Percentiles rank a stretch among this genome's conserved stretches.
Evolutionary conservation across 2,329 filamentous ascomycete genomes (phyloP).

Genomic region (Diaporthe helianthi): DNA sequence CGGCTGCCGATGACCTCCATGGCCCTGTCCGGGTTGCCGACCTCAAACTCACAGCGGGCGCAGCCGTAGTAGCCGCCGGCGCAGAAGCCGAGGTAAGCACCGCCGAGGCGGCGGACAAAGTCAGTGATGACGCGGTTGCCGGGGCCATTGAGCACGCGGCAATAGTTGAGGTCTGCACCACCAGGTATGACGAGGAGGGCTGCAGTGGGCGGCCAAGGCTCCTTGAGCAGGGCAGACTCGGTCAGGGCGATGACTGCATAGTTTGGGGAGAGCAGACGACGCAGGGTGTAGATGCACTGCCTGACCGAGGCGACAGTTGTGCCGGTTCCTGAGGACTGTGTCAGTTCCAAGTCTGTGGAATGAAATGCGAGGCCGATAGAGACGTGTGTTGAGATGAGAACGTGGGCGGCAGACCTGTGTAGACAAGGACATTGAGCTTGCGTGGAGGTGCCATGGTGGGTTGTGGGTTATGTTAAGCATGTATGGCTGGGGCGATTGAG

Average conservation of each 20-base stretch:
- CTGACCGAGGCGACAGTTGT: slow-evolving; percentile 87
- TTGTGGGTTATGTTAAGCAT: no score
- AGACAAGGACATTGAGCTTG: slow-evolving; percentile 90
- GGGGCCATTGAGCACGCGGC: slow-evolving; percentile 82
- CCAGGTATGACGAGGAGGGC: slow-evolving; percentile 91
- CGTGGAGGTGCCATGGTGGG: slow-evolving; percentile 66
- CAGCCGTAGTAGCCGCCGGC: slow-evolving; percentile 93
- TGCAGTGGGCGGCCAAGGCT: slow-evolving; percentile 89
- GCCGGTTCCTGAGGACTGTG: slow-evolving; percentile 69
- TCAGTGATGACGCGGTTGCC: slow-evolving; percentile 86
- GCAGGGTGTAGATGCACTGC: slow-evolving; percentile 86
- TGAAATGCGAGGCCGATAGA: slow-evolving; percentile 28
- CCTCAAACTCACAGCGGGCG: slow-evolving; percentile 86
- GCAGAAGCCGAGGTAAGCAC: slow-evolving; percentile 88
- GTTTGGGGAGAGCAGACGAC: slow-evolving; percentile 83
- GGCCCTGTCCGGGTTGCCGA: slow-evolving; percentile 68
- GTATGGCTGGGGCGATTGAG: background rate
- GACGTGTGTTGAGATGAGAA: background rate
- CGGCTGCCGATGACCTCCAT: slow-evolving; percentile 87
- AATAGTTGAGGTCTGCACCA: slow-evolving; percentile 93
- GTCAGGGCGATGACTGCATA: slow-evolving; percentile 92
- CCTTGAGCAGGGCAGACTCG: slow-evolving; percentile 80
- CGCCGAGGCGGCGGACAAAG: slow-evolving; percentile 80
- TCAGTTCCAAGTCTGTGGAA: slow-evolving; percentile 35
- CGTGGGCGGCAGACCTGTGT: slow-evolving; percentile 69